A percentile compares a stretch with the other conserved stretches of the same genome.
Conservation (phyloP, 306 rosid species). For the Cucurbita ficifolia region DNA sequence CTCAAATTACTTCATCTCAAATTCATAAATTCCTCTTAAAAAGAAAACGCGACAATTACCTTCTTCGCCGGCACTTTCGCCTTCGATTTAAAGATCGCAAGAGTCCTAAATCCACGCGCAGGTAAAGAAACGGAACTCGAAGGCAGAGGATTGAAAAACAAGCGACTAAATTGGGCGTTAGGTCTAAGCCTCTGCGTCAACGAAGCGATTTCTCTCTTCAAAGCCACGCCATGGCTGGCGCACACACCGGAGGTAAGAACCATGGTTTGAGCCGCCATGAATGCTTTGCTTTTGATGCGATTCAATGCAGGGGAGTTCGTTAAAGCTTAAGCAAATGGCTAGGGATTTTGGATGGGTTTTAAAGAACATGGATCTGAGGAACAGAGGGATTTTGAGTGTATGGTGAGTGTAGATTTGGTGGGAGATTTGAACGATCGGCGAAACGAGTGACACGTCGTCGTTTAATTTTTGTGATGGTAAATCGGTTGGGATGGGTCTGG, state of each 20-base stretch:
- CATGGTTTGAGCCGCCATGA: constrained; percentile 77
- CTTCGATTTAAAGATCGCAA: constrained; percentile 68
- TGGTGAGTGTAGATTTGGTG: not conserved
- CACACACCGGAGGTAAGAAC: constrained; percentile 59
- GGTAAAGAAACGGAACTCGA: constrained; percentile 22
- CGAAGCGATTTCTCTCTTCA: constrained; percentile 41
- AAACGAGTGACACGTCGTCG: not conserved
- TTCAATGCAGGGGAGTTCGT: not conserved
- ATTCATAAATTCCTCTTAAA: not conserved
- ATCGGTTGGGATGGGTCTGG: not conserved
- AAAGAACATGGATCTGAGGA: not conserved
- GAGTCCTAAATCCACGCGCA: constrained; percentile 17
- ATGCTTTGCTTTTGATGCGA: not conserved
- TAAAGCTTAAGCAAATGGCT: not conserved
- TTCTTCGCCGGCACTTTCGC: constrained; percentile 73
- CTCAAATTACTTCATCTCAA: not conserved
- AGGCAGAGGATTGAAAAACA: constrained; percentile 30
- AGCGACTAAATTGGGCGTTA: constrained; percentile 21
- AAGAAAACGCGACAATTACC: constrained; percentile 18
- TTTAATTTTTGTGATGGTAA: not conserved
- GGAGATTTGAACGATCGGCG: not conserved
- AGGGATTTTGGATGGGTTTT: not conserved
- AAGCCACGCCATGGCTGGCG: constrained; percentile 25
- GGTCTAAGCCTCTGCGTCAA: constrained; percentile 48
- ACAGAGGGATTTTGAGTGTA: not conserved